phyloP scores from a whole-genome alignment of 768 basidiomycete genomes.

The Suillus subalutaceus region DNA sequence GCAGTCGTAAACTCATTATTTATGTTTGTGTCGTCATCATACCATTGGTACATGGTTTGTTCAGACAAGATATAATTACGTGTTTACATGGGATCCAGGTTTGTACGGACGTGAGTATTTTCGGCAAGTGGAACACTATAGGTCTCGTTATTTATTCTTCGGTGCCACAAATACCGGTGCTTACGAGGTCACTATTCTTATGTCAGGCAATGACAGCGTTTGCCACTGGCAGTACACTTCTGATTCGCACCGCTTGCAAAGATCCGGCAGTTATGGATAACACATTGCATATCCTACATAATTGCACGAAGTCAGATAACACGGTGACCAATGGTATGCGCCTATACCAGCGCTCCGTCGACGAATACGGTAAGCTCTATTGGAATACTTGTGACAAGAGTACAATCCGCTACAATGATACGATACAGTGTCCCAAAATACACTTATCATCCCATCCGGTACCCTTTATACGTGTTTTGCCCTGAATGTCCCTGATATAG shows the following conservation, averaged over 20 bases:
- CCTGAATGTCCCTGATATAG: conserved; percentile 20
- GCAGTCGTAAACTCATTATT: neutral
- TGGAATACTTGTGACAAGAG: conserved; percentile 14
- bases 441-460: conserved; percentile 10
- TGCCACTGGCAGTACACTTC: neutral
- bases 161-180: neutral
- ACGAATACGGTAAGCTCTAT: neutral
- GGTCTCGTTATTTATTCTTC: conserved; percentile 2
- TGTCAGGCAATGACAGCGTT: conserved; percentile 8
- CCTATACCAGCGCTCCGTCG: neutral
- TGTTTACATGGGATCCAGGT: neutral
- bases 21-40: neutral
- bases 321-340: neutral
- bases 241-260: conserved; percentile 2
- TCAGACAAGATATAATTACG: no score
- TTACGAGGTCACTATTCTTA: conserved; percentile 6
- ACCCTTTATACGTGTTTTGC: conserved; percentile 17
- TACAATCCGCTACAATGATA: conserved; percentile 26
- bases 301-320: neutral
- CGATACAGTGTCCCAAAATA: conserved; percentile 20
- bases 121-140: neutral
- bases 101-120: conserved; percentile 2
- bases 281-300: conserved; percentile 2
- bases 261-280: conserved; percentile 2
- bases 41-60: no score